A percentile compares a stretch with the other conserved stretches of the same genome.
Conservation (phyloP, 2,329 filamentous ascomycete genomes). For the Colletotrichum trifolii region DNA sequence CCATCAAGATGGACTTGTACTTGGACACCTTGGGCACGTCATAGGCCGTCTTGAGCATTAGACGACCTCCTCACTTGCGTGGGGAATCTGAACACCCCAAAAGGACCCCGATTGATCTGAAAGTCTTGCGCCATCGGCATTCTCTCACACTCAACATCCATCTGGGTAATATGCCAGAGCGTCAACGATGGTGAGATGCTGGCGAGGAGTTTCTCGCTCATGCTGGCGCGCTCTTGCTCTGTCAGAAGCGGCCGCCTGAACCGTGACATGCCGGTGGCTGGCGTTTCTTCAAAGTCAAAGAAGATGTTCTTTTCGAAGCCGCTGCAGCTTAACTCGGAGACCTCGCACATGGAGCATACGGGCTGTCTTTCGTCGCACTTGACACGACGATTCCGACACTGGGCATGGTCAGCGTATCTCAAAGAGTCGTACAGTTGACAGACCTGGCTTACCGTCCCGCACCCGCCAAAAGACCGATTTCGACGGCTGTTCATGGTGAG, state of each 20-base stretch:
- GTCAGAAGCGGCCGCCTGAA: slow-evolving; percentile 51
- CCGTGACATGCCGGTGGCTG: slow-evolving; percentile 41
- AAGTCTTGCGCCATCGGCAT: neutral
- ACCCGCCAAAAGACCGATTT: slow-evolving; percentile 41
- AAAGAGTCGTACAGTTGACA: neutral
- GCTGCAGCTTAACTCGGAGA: slow-evolving; percentile 43
- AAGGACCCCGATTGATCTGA: slow-evolving; percentile 31
- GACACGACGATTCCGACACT: slow-evolving; percentile 50
- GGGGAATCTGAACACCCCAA: slow-evolving; percentile 29
- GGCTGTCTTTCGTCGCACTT: slow-evolving; percentile 52
- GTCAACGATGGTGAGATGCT: slow-evolving; percentile 42
- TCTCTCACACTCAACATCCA: slow-evolving; percentile 45
- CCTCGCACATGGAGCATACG: slow-evolving; percentile 45
- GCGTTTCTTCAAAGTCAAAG: slow-evolving; percentile 40
- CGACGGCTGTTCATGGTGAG: slow-evolving; percentile 7
- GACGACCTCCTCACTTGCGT: neutral
- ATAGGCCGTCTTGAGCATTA: slow-evolving; percentile 46
- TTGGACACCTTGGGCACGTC: slow-evolving; percentile 47
- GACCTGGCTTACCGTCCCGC: slow-evolving; percentile 23
- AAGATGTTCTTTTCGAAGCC: slow-evolving; percentile 51
- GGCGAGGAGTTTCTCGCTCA: slow-evolving; percentile 47
- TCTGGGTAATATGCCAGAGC: slow-evolving; percentile 36
- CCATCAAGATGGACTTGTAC: slow-evolving; percentile 55
- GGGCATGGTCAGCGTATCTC: slow-evolving; percentile 7
- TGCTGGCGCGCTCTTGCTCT: slow-evolving; percentile 47